Evolutionary conservation across 2,329 filamentous ascomycete species (phyloP), one percentile per base, ranked within the genome.

Genomic region (Blastomyces silverae): DNA sequence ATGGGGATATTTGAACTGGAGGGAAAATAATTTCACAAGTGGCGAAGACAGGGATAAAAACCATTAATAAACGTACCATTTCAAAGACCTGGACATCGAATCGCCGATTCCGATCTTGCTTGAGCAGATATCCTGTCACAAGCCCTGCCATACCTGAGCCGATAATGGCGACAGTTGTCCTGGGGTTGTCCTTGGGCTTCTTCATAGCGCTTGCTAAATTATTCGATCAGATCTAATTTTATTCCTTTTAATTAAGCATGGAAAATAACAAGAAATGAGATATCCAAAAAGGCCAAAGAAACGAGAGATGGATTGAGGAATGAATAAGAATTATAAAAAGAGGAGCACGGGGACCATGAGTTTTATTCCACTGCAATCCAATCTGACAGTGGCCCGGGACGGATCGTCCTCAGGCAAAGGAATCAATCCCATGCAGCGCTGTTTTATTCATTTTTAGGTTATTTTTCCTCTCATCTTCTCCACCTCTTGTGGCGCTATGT

Each of bases 71-170:
- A 68, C 70, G 37, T 73, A 81, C 81, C 68, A 74, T 78, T 70
- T 82, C 80, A 55, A 82, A 78, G 7, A 82, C 66, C 60, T 75
- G 74, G 34, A 82, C 79, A 13, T 74, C 67, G 67, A 78, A 83
- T 61, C 79, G 73, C 17, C 73, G 67, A 64, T 73, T 65, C 1
- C 65, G 64, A 70, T 83, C 80, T 46, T 74, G 72, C 52, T 75
- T 70, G 28, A 83, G 73, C 37, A 83, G 71, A 69, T 80, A 78
- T 20, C 79, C 80, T 10, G 75, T 77, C n/a, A 78, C 76, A 62
- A 83, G 71, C 15, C 81, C 81, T 3, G 81, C 80, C 75, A 83
- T 78, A 20, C 81, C 80, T 1, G 79, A 79, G 62, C 81, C 81
- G 37, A 83, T 72, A 44, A 83, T 72, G 53, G 79, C 80, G 34